These are phyloP conservation scores for Eremothecium cymbalariae DNA, from an alignment of 1,139 yeast genomes.

Conservation along the genomic window DNA sequence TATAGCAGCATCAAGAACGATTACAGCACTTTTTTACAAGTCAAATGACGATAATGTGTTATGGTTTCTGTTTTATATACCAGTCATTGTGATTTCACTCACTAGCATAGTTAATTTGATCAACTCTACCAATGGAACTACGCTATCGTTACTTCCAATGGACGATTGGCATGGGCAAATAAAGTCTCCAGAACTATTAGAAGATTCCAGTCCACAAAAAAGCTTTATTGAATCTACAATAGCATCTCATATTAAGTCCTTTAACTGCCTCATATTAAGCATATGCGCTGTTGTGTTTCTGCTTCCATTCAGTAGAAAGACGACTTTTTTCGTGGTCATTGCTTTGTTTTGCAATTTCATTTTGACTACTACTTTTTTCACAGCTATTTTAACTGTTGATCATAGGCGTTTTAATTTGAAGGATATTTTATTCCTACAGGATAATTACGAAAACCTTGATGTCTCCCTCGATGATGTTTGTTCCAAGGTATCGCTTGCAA, in stretches of 20 bases:
- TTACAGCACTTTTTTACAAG: constrained; percentile 36
- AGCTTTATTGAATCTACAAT: constrained; percentile 34
- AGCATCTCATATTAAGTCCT: constrained; percentile 30
- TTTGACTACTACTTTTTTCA: constrained; percentile 54
- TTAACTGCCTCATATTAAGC: constrained; percentile 34
- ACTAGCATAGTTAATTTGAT: constrained; percentile 41
- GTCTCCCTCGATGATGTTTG: constrained; percentile 11
- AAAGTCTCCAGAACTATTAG: not conserved
- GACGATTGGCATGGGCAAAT: no score
- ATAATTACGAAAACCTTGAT: constrained; percentile 14
- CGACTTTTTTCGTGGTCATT: constrained; percentile 36
- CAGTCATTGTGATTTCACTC: constrained; percentile 37
- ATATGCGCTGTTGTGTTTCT: constrained; percentile 27
- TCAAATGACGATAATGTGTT: constrained; percentile 35
- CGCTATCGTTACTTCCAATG: no score
- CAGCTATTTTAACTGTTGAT: constrained; percentile 61
- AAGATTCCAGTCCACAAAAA: constrained; percentile 29
- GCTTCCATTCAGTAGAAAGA: constrained; percentile 32
- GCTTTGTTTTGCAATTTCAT: constrained; percentile 48
- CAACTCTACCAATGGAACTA: constrained; percentile 27
- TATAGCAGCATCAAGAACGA: constrained; percentile 43
- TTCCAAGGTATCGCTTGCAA: constrained; percentile 1
- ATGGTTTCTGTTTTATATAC: constrained; percentile 34
- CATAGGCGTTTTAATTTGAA: constrained; percentile 53
- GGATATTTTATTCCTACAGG: constrained; percentile 37